Percentiles rank a stretch among this genome's conserved stretches.
These are phyloP conservation scores for Aspergillus sp. DNA, from an alignment of 2,329 filamentous ascomycete genomes.

Conservation along the genomic window DNA sequence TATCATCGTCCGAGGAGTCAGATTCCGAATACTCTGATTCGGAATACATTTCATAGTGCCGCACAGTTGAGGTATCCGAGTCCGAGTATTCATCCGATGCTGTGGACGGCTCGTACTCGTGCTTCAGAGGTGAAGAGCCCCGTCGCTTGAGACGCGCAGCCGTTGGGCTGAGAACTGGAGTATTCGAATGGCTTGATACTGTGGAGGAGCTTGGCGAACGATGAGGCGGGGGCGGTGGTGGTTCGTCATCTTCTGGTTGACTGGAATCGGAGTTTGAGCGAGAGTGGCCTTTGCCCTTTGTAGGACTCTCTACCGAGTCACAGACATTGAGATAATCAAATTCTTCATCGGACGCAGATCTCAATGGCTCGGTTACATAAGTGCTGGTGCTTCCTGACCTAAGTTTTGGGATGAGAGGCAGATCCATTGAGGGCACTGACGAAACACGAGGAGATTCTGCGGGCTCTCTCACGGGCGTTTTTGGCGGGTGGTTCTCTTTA, in stretches of 20 bases:
- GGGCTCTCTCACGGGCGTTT: slow-evolving; percentile 20
- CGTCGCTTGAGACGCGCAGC: slow-evolving; percentile 56
- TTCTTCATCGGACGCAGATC: slow-evolving; percentile 20
- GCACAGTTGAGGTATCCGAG: slow-evolving; percentile 53
- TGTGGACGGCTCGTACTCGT: slow-evolving; percentile 89
- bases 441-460: slow-evolving; percentile 37
- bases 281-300: slow-evolving; percentile 20
- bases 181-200: slow-evolving; percentile 34
- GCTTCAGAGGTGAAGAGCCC: slow-evolving; percentile 89
- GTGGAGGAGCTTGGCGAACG: slow-evolving; percentile 45
- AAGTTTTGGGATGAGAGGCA: slow-evolving; percentile 41
- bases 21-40: slow-evolving; percentile 46
- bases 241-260: slow-evolving; percentile 24
- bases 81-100: slow-evolving; percentile 58
- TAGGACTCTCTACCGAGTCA: slow-evolving; percentile 18
- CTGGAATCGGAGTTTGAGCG: slow-evolving; percentile 21
- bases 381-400: slow-evolving; percentile 34
- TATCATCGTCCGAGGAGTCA: slow-evolving; percentile 53
- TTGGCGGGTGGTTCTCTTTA: slow-evolving; percentile 16
- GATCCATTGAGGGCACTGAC: slow-evolving; percentile 42
- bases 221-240: slow-evolving; percentile 45
- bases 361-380: slow-evolving; percentile 20
- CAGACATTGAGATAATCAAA: slow-evolving; percentile 20
- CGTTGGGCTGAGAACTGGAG: slow-evolving; percentile 47
- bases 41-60: slow-evolving; percentile 44